These are phyloP conservation scores for Inonotus hispidus DNA, from an alignment of 1,284 basidiomycete species.

Conservation along the genomic window DNA sequence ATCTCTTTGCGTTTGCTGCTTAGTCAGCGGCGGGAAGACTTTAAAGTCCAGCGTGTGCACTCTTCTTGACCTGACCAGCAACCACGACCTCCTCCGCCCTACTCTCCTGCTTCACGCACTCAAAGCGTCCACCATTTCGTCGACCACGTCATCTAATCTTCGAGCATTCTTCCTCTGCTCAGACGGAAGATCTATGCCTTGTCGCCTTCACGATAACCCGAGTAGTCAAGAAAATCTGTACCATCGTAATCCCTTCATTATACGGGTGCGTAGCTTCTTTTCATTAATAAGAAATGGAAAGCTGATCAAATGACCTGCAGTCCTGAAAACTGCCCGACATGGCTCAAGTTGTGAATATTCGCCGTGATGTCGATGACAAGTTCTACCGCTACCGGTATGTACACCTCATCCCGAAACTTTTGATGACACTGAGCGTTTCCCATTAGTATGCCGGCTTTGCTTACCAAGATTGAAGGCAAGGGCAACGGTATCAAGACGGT, in stretches of 20 bases:
- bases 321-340: slow-evolving; percentile 67
- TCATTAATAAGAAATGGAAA: neutral
- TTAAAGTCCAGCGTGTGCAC: neutral
- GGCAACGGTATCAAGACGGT: slow-evolving; percentile 99
- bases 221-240: slow-evolving; percentile 49
- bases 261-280: slow-evolving; percentile 43
- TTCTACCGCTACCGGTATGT: slow-evolving; percentile 82
- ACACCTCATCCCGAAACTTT: slow-evolving; percentile 1
- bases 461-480: slow-evolving; percentile 97
- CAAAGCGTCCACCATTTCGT: slow-evolving; percentile 54
- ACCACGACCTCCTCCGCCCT: slow-evolving; percentile 25
- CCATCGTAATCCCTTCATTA: slow-evolving; percentile 48
- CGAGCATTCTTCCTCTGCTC: slow-evolving; percentile 56
- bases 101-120: slow-evolving; percentile 3
- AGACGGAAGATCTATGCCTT: slow-evolving; percentile 86
- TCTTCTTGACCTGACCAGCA: slow-evolving; percentile 11
- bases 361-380: slow-evolving; percentile 96
- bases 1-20: neutral
- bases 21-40: neutral
- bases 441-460: slow-evolving; percentile 86
- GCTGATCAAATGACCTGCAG: slow-evolving; percentile 30
- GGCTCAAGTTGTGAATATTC: slow-evolving; percentile 92
- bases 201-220: slow-evolving; percentile 65
- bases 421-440: slow-evolving; percentile 15
- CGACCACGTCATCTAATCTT: slow-evolving; percentile 38